Evolutionary conservation across 768 basidiomycete species (phyloP).

Genomic region (Tubosaeta brunneosetosa): DNA sequence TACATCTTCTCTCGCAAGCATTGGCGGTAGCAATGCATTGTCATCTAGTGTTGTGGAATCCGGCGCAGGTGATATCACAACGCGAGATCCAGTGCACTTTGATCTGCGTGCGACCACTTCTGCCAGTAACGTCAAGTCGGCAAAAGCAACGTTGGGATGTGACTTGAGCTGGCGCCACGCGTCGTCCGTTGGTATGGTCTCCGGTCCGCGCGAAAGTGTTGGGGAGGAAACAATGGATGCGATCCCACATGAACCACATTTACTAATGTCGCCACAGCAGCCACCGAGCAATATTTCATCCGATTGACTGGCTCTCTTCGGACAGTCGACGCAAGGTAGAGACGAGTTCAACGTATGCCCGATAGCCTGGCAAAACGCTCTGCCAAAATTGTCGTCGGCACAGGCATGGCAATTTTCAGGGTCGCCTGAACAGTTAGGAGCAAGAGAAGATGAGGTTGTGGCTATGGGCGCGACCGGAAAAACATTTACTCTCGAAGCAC

Average conservation of each 20-base stretch:
- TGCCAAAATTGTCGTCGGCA: constrained; percentile 79
- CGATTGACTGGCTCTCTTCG: constrained; percentile 32
- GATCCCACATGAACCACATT: constrained; percentile 29
- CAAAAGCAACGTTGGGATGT: constrained; percentile 84
- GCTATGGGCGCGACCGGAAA: constrained; percentile 46
- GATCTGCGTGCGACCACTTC: constrained; percentile 85
- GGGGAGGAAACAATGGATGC: constrained; percentile 27
- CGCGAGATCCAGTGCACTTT: constrained; percentile 66
- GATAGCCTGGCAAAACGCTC: constrained; percentile 81
- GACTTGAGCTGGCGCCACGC: constrained; percentile 83
- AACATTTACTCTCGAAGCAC: constrained; percentile 39
- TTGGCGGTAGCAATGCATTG: constrained; percentile 4
- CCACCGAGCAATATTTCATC: constrained; percentile 27
- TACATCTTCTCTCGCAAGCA: constrained; percentile 27
- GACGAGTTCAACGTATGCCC: constrained; percentile 53
- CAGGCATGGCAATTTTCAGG: constrained; percentile 84
- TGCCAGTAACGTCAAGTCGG: constrained; percentile 78
- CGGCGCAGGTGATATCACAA: constrained; percentile 53
- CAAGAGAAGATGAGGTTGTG: constrained; percentile 27
- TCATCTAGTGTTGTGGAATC: constrained; percentile 49
- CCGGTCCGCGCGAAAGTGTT: constrained; percentile 24
- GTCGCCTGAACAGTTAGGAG: constrained; percentile 70
- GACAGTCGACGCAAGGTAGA: constrained; percentile 53
- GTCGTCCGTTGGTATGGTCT: constrained; percentile 72
- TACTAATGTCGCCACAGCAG: constrained; percentile 37